Conservation (phyloP, 495 filamentous ascomycete species). For the Penicillium coffeae region DNA sequence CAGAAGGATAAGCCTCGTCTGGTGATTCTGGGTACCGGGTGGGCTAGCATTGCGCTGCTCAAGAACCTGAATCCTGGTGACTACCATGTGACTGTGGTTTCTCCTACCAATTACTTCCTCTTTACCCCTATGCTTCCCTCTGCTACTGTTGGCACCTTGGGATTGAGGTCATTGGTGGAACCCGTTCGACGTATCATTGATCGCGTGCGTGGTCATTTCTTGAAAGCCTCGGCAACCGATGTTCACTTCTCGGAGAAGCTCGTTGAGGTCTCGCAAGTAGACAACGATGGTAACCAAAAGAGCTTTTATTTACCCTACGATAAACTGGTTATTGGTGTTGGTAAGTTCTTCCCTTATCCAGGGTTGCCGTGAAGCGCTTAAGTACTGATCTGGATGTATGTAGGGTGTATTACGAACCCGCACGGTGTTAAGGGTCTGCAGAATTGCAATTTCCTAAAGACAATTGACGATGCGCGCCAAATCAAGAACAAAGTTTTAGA, state of each 20-base stretch:
- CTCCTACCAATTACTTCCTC: constrained; percentile 91
- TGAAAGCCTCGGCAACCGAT: constrained; percentile 79
- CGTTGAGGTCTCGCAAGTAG: constrained; percentile 75
- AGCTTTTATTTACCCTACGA: constrained; percentile 97
- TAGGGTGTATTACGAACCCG: constrained; percentile 83
- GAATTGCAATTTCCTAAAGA: constrained; percentile 90
- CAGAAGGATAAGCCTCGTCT: constrained; percentile 84
- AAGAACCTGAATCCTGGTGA: constrained; percentile 86
- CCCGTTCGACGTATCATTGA: constrained; percentile 82
- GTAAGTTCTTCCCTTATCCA: constrained; percentile 34
- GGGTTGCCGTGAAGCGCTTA: not conserved
- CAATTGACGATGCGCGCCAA: constrained; percentile 81
- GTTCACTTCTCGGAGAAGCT: constrained; percentile 89
- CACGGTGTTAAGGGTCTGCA: constrained; percentile 96
- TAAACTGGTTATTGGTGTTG: constrained; percentile 93
- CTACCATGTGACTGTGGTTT: constrained; percentile 93
- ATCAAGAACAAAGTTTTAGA: constrained; percentile 89
- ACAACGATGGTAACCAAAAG: constrained; percentile 63
- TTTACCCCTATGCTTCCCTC: constrained; percentile 98
- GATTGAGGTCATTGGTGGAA: constrained; percentile 85
- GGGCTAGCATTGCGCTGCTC: constrained; percentile 88
- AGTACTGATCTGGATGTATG: constrained; percentile 1
- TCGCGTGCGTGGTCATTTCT: constrained; percentile 78
- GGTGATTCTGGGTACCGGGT: constrained; percentile 90
- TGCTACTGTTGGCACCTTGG: constrained; percentile 92